Evolutionary conservation across 2,329 filamentous ascomycete genomes (phyloP).

Genomic region (Camillea tinctor): DNA sequence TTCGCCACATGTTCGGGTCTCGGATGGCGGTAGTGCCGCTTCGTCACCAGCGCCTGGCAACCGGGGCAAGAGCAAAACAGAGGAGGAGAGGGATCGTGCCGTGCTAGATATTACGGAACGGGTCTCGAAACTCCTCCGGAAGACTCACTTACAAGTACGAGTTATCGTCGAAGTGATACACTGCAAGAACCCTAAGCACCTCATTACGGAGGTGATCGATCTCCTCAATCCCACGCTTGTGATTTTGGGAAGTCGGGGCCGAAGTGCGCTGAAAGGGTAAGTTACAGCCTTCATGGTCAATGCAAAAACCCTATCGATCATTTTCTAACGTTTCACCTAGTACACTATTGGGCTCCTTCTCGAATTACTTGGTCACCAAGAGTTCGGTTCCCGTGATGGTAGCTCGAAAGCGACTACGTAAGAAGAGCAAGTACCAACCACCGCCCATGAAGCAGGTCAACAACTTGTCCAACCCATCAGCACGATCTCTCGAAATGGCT

Average conservation of each 20-base stretch:
- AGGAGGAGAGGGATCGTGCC: conserved; percentile 77
- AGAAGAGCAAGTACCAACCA: conserved; percentile 79
- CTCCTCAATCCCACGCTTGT: conserved; percentile 87
- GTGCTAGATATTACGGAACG: conserved; percentile 82
- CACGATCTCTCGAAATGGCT: conserved; percentile 65
- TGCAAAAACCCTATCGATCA: neutral
- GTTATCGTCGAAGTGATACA: conserved; percentile 96
- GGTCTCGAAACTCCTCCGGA: conserved; percentile 81
- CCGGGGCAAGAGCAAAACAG: conserved; percentile 57
- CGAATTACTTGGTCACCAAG: conserved; percentile 95
- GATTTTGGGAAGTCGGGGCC: conserved; percentile 85
- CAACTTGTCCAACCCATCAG: conserved; percentile 70
- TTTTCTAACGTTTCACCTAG: conserved; percentile 43
- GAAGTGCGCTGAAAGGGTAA: conserved; percentile 90
- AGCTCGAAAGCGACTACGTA: conserved; percentile 82
- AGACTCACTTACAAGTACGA: conserved; percentile 88
- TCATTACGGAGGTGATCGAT: conserved; percentile 97
- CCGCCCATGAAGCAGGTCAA: conserved; percentile 73
- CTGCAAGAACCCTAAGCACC: conserved; percentile 94
- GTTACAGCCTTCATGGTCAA: conserved; percentile 35
- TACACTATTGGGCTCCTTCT: conserved; percentile 92
- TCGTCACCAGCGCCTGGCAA: conserved; percentile 49
- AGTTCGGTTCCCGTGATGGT: conserved; percentile 98
- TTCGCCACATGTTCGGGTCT: conserved; percentile 38
- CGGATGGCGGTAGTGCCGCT: conserved; percentile 34